A percentile compares a stretch with the other conserved stretches of the same genome.
phyloP scores from a whole-genome alignment of 2,329 filamentous ascomycete genomes.

The Dothistroma pini region DNA sequence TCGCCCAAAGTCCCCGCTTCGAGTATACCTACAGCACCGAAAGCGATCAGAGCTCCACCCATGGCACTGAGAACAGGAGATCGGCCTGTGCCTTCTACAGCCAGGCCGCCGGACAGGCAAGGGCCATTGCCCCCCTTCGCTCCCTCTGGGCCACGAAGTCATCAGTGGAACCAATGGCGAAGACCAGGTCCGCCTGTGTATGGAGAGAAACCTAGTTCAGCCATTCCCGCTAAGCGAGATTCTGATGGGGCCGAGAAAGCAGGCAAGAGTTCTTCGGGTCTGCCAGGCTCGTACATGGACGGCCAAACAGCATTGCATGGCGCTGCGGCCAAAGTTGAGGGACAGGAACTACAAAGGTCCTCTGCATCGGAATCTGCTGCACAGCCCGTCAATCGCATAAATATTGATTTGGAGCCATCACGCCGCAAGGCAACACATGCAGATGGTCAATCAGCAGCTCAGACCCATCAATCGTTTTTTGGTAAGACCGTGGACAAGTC shows the following conservation, averaged over 20 bases:
- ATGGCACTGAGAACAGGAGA: conserved; percentile 13
- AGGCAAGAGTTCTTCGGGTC: conserved; percentile 4
- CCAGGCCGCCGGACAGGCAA: conserved; percentile 20
- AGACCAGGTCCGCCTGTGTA: conserved; percentile 36
- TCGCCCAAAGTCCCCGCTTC: conserved; percentile 34
- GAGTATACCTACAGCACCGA: conserved; percentile 37
- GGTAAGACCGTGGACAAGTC: conserved; percentile 27
- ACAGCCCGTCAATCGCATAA: conserved; percentile 24
- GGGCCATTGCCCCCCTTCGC: conserved; percentile 21
- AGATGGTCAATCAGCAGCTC: conserved; percentile 28
- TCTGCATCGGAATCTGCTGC: conserved; percentile 7
- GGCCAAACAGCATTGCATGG: conserved; percentile 3
- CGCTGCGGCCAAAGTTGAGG: conserved; percentile 16
- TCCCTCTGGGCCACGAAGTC: conserved; percentile 29
- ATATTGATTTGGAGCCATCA: conserved; percentile 23
- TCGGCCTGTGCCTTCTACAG: conserved; percentile 9
- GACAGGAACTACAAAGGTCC: conserved; percentile 4
- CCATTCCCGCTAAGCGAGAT: conserved; percentile 46
- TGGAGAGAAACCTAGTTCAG: conserved; percentile 19
- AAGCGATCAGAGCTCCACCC: conserved; percentile 28
- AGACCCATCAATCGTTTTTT: conserved; percentile 29
- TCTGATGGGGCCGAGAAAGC: conserved; percentile 41
- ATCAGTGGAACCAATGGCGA: conserved; percentile 42
- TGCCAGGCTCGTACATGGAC: neutral
- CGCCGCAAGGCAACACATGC: conserved; percentile 14